Percentiles rank a stretch among this genome's conserved stretches.
These are phyloP conservation scores for Phytophthora sp. DNA, from an alignment of 352 stramenopile species.

Conservation along the genomic window DNA sequence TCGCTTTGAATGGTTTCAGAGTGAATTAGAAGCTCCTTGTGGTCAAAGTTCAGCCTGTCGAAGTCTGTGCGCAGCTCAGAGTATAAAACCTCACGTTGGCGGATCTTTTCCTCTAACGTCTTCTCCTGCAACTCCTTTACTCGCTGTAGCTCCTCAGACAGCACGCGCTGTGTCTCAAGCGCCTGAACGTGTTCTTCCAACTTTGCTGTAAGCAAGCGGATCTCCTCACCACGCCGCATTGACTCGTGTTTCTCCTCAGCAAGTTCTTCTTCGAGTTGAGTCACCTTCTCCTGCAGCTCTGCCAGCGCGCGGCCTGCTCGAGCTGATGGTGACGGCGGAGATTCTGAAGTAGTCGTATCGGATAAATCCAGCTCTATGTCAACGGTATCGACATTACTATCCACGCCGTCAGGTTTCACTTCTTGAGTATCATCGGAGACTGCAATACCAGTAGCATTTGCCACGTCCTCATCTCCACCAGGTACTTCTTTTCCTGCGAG, in stretches of 20 bases:
- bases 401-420: neutral
- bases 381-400: constrained; percentile 12
- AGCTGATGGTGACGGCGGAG: constrained; percentile 49
- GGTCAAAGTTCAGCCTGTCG: constrained; percentile 81
- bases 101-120: constrained; percentile 70
- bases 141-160: constrained; percentile 70
- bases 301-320: constrained; percentile 64
- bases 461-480: constrained; percentile 9
- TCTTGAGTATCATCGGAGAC: constrained; percentile 7
- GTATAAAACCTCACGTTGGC: constrained; percentile 61
- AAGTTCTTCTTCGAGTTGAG: constrained; percentile 77
- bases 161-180: constrained; percentile 61
- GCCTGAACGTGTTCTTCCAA: constrained; percentile 63
- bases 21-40: constrained; percentile 84
- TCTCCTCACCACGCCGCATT: constrained; percentile 75
- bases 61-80: constrained; percentile 69
- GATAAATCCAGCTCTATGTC: constrained; percentile 40
- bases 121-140: constrained; percentile 74
- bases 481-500: constrained; percentile 37
- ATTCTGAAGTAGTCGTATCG: constrained; percentile 7
- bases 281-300: constrained; percentile 74
- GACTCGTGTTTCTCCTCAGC: constrained; percentile 85
- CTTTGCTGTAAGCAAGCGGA: constrained; percentile 70
- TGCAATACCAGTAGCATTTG: neutral
- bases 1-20: constrained; percentile 79